Conservation (phyloP, 306 rosid species). For the Biancaea sappan region DNA sequence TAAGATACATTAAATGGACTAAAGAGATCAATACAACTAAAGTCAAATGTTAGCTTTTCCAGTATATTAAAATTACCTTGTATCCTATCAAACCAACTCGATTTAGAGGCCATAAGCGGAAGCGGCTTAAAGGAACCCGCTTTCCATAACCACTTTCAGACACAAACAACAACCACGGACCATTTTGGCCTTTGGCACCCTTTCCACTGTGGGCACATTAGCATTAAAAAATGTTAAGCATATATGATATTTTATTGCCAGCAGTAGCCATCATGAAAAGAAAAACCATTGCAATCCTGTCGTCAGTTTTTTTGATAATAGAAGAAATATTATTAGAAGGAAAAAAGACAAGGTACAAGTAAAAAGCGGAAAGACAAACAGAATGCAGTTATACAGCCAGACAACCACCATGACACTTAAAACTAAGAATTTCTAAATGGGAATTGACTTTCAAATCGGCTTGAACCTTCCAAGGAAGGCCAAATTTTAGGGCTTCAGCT, state of each 20-base stretch:
- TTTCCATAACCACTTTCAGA: slow-evolving; percentile 93
- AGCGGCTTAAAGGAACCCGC: slow-evolving; percentile 90
- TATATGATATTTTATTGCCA: slow-evolving; percentile 13
- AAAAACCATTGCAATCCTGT: slow-evolving; percentile 1
- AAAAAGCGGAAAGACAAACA: neutral
- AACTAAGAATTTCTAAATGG: slow-evolving; percentile 3
- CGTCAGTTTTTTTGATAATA: neutral
- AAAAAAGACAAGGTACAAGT: neutral
- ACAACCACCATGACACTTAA: neutral
- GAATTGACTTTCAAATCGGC: neutral
- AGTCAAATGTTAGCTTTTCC: neutral
- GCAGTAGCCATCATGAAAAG: slow-evolving; percentile 19
- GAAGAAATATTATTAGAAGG: neutral
- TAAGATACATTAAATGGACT: neutral
- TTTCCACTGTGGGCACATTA: slow-evolving; percentile 45
- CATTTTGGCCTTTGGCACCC: slow-evolving; percentile 52
- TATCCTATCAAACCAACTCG: slow-evolving; percentile 93
- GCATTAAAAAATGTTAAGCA: slow-evolving; percentile 25
- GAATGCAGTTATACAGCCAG: neutral
- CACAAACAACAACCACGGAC: slow-evolving; percentile 96
- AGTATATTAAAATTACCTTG: slow-evolving; percentile 62
- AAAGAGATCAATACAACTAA: neutral
- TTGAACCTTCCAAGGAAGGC: neutral
- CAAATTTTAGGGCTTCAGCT: neutral
- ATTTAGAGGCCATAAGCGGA: slow-evolving; percentile 70